phyloP scores from a whole-genome alignment of 176 grass and related monocot species.

The Chrysopogon serrulatus region DNA sequence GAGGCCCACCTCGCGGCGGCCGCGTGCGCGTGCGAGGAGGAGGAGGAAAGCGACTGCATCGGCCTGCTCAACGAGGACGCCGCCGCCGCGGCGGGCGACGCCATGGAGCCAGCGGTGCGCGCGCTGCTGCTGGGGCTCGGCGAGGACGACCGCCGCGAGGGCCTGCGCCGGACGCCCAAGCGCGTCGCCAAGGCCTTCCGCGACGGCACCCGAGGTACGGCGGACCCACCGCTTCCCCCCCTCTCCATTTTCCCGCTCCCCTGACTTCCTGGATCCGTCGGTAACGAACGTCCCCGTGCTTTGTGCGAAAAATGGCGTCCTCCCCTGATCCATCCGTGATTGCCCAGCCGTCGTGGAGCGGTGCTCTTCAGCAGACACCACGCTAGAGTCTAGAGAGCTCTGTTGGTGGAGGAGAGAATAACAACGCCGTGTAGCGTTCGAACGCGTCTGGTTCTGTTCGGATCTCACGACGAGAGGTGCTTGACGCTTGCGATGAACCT shows the following conservation, averaged over 20 bases:
- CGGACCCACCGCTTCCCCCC: neutral
- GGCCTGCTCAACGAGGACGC: neutral
- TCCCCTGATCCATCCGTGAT: conserved; percentile 8
- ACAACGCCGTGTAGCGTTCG: conserved; percentile 4
- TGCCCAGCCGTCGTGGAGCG: neutral
- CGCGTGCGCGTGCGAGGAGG: conserved; percentile 36
- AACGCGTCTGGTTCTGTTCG: neutral
- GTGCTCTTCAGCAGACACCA: neutral
- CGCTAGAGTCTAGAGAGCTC: neutral
- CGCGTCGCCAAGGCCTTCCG: conserved; percentile 97
- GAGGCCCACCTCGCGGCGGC: conserved; percentile 48
- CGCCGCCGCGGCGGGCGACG: conserved; percentile 8
- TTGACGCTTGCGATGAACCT: neutral
- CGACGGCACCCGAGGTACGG: conserved; percentile 77
- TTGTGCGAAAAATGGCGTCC: neutral
- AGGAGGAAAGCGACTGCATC: conserved; percentile 8
- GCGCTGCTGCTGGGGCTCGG: conserved; percentile 70
- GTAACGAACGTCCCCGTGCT: no score
- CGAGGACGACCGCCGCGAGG: conserved; percentile 78
- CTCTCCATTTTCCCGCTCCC: neutral
- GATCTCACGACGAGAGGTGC: neutral
- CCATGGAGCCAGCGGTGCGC: conserved; percentile 58
- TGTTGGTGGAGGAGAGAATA: neutral
- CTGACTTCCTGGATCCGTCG: conserved; percentile 23
- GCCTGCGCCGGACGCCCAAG: conserved; percentile 69